Conservation (phyloP, 1,284 basidiomycete genomes). For the Fistulina hepatica region DNA sequence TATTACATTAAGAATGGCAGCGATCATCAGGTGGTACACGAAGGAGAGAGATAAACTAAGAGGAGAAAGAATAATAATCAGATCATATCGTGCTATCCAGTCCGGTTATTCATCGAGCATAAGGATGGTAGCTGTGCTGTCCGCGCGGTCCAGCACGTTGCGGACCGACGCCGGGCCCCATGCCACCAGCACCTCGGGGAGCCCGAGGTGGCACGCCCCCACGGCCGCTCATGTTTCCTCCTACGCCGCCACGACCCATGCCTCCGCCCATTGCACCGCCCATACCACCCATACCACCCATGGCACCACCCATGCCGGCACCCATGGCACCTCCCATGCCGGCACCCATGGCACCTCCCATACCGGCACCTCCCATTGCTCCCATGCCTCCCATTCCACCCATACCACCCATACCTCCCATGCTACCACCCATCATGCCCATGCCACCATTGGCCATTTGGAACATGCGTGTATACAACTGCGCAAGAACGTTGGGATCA, state of each 20-base stretch:
- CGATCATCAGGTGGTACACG: too few species aligned
- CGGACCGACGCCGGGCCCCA: constrained; percentile 53
- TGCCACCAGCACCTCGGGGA: constrained; percentile 31
- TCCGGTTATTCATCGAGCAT: constrained; percentile 61
- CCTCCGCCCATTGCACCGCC: constrained; percentile 31
- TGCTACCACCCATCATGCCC: constrained; percentile 29
- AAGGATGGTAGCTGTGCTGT: constrained; percentile 72
- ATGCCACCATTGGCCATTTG: constrained; percentile 32
- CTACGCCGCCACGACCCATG: constrained; percentile 24
- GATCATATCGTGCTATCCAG: too few species aligned
- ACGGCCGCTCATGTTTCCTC: constrained; percentile 22
- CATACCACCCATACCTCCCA: constrained; percentile 19
- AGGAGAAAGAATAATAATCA: too few species aligned
- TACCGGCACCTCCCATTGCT: constrained; percentile 34
- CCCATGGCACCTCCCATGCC: constrained; percentile 36
- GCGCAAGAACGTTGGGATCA: constrained; percentile 71
- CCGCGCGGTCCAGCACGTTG: constrained; percentile 61
- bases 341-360: constrained; percentile 42
- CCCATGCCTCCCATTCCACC: constrained; percentile 27
- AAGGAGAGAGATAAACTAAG: too few species aligned
- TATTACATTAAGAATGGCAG: too few species aligned
- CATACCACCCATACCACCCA: constrained; percentile 38
- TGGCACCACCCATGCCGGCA: constrained; percentile 29
- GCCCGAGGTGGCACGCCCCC: constrained; percentile 30
- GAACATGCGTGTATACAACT: constrained; percentile 77